Base-by-base conservation (phyloP, 2,329 filamentous ascomycete genomes). In the Corniculantispora saksenae region DNA sequence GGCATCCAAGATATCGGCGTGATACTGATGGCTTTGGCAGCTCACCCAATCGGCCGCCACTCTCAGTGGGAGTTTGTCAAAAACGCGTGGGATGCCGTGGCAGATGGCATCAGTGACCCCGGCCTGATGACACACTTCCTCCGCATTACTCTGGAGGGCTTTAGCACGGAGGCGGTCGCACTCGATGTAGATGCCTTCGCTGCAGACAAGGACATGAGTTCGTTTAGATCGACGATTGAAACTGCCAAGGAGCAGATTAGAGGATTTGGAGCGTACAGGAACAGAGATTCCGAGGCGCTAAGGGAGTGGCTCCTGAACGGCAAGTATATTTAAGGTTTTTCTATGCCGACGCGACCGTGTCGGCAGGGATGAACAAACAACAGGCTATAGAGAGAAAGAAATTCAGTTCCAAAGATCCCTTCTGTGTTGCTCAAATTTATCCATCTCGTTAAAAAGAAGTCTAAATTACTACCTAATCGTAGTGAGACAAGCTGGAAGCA, bases 41-140 rank as follows among this genome's bases (percentile, higher is more conserved):
- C 81, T 68, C 97, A 97, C 79, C 82, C 88, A 12, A 84, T 87
- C 67, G 90, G 88, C 4, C 90, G 94, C 17, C 79, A 83, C 55
- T 82, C 89, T 53, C 86, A 96, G 64, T 99, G 95, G 95, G 82
- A 89, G 61, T 97, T 91, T 78, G 85, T 97, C 73, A 92, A 93
- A 79, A 83, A 85, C 50, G 89, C 97, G 79, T 99, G 94, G 91
- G 83, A 87, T 29, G 82, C 85, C 45, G 85, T 97, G 48, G 84
- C 89, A 61, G 81, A 86, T 66, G 91, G 90, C 76, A 83, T 98
- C 63, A 88, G 75, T 48, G 97, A 97, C 79, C 91, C 93, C 68
- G 90, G 97, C 40, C 87, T 97, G 3, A 83, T 97, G n/a, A 94
- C 98, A 79, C 89, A 94, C 55, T 97, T 96, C 79, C 80, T 99